These are phyloP conservation scores for Penicillium sp. DNA, from an alignment of 2,329 filamentous ascomycete genomes.

Conservation along the genomic window DNA sequence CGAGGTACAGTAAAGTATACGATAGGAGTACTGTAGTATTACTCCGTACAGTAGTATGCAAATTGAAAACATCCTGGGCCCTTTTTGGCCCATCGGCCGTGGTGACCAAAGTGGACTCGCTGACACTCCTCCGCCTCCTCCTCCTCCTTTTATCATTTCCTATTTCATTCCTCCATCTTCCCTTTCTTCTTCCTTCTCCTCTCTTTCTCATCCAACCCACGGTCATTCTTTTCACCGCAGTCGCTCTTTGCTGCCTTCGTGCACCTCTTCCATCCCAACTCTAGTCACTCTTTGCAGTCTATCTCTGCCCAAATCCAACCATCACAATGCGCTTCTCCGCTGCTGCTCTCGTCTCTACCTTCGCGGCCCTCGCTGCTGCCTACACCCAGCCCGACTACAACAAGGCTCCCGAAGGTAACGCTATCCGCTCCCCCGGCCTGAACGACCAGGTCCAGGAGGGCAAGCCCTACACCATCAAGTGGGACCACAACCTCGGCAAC, in stretches of 20 bases:
- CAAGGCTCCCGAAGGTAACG: constrained; percentile 56
- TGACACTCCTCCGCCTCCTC: too few relatives aligned
- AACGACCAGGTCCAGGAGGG: constrained; percentile 62
- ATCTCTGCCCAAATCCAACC: constrained; percentile 15
- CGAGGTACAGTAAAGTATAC: background rate
- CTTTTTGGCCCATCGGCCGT: background rate
- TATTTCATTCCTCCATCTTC: constrained; percentile 21
- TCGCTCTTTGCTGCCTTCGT: constrained; percentile 34
- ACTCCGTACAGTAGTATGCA: background rate
- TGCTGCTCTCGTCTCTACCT: constrained; percentile 44
- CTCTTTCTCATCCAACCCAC: constrained; percentile 25
- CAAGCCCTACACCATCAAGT: constrained; percentile 63
- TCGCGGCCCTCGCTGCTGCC: constrained; percentile 48
- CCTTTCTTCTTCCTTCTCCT: constrained; percentile 21
- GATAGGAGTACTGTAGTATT: background rate
- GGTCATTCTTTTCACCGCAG: constrained; percentile 14
- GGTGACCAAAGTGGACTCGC: background rate
- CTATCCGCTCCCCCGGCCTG: constrained; percentile 59
- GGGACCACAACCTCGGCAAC: constrained; percentile 52
- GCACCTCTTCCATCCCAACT: constrained; percentile 27
- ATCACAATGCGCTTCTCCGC: constrained; percentile 50
- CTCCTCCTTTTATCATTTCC: constrained; percentile 8
- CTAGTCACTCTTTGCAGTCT: constrained; percentile 35
- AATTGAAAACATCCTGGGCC: too few relatives aligned
- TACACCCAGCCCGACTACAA: constrained; percentile 46